phyloP scores from a whole-genome alignment of 2,329 filamentous ascomycete genomes.

The Aspergillus candidus region DNA sequence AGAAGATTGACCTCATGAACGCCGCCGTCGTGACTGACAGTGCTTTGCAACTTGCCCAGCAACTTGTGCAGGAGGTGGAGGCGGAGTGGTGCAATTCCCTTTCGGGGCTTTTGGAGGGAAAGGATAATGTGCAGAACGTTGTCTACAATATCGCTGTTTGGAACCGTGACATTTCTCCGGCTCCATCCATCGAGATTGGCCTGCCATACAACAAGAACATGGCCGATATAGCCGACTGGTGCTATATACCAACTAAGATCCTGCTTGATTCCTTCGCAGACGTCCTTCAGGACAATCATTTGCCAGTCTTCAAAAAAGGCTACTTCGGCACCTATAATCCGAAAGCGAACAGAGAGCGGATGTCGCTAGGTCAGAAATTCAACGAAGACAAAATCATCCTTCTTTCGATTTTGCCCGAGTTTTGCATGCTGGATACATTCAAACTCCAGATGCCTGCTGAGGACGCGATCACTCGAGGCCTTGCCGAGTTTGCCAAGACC shows the following conservation, averaged over 20 bases:
- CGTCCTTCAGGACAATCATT: constrained; percentile 14
- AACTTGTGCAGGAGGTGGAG: constrained; percentile 16
- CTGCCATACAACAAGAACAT: constrained; percentile 23
- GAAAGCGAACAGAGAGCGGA: constrained; percentile 21
- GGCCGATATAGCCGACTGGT: constrained; percentile 22
- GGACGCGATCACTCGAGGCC: constrained; percentile 27
- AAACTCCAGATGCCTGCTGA: constrained; percentile 15
- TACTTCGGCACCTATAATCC: constrained; percentile 27
- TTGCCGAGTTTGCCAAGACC: constrained; percentile 22
- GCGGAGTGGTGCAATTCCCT: constrained; percentile 12
- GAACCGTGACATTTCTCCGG: constrained; percentile 7
- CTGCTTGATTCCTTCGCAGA: constrained; percentile 18
- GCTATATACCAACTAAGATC: constrained; percentile 15
- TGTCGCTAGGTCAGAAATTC: constrained; percentile 25
- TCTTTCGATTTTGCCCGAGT: constrained; percentile 25
- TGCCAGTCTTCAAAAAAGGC: constrained; percentile 23
- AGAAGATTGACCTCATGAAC: constrained; percentile 26
- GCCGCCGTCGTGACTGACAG: constrained; percentile 28
- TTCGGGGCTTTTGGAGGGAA: neutral
- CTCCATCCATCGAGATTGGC: constrained; percentile 19
- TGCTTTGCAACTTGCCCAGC: constrained; percentile 21
- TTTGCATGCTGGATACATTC: constrained; percentile 18
- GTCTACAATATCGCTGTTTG: constrained; percentile 7
- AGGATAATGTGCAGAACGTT: constrained; percentile 4
- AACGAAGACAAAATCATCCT: constrained; percentile 32